Conservation (phyloP, 1,284 basidiomycete genomes). For the Tranzscheliella williamsii region DNA sequence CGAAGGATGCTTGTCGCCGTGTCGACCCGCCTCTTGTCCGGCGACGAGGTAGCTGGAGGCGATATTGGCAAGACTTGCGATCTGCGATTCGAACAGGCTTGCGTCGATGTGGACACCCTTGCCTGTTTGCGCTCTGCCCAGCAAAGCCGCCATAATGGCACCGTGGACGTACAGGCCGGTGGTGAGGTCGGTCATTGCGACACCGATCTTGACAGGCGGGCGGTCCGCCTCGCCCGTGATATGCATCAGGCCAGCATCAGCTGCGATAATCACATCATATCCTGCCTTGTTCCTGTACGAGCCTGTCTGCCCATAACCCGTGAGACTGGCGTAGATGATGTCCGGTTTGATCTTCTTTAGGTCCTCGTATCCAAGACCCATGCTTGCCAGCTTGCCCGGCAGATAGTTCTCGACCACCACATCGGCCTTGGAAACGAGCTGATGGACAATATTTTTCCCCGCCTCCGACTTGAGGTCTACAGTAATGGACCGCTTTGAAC, state of each 20-base stretch:
- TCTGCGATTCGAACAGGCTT: slow-evolving; percentile 73
- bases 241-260: slow-evolving; percentile 55
- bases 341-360: slow-evolving; percentile 77
- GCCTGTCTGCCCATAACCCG: slow-evolving; percentile 91
- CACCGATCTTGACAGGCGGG: slow-evolving; percentile 75
- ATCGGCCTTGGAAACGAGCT: slow-evolving; percentile 76
- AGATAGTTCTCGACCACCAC: slow-evolving; percentile 67
- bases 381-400: slow-evolving; percentile 74
- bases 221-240: slow-evolving; percentile 84
- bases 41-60: slow-evolving; percentile 90
- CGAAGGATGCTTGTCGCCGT: slow-evolving; percentile 80
- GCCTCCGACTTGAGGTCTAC: slow-evolving; percentile 80
- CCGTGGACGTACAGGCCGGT: slow-evolving; percentile 92
- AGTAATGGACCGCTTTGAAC: slow-evolving; percentile 82
- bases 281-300: slow-evolving; percentile 76
- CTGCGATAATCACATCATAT: slow-evolving; percentile 56
- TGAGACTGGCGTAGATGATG: slow-evolving; percentile 87
- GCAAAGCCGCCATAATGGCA: slow-evolving; percentile 84
- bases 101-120: slow-evolving; percentile 83
- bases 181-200: slow-evolving; percentile 86
- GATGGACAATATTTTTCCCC: slow-evolving; percentile 77
- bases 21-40: slow-evolving; percentile 79
- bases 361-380: slow-evolving; percentile 85
- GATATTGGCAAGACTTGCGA: slow-evolving; percentile 89
- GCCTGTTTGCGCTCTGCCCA: slow-evolving; percentile 81